Base-by-base conservation (phyloP, 164 flowering plant species). In the Cinnamomum micranthum region DNA sequence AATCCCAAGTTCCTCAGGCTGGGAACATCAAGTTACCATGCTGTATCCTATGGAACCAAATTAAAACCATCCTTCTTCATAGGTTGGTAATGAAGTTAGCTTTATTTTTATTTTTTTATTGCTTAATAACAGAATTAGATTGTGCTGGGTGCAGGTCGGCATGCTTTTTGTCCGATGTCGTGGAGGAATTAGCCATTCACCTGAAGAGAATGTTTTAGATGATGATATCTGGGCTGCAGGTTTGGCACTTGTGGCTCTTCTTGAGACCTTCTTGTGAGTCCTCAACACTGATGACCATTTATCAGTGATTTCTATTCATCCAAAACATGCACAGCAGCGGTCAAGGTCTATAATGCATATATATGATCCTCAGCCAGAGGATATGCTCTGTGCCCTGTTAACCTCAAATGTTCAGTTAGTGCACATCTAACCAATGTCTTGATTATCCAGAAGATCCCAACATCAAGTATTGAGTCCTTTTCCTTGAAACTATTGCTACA, bases 141-240 rank as follows among this genome's bases (percentile, higher is more conserved):
- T 55, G 60, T 31, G 2, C 24, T 59, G 24, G 24, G 35, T 75
- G 71, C 85, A 95, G 97, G 93, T 92, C 25, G 97, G 92, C 12
- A 96, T 96, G 99, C 81, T 96, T 59, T 94, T 94, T 83, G 98
- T 94, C 20, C 94, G 99, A 2, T 96, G 99, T 60, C 95, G 94
- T 10, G 97, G 94, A 72, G 99, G 99, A 47, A 70, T 96, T 51
- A 96, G 99, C 80, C 99, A 96, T 78, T 94, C 98, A 24, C 98
- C 99, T 9, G 91, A 72, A 50, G 98, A 96, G 81, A 88, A 89
- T 85, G 98, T 92, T 31, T 75, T 87, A 76, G 93, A 92, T 28
- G 95, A 96, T 66, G 98, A 96, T 80, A 86, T 94, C 59, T 92
- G 98, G 95, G 93, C 95, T 50, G 94, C 97, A 50, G 94, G 99